Evolutionary conservation across 2,329 filamentous ascomycete genomes (phyloP), one percentile per base, ranked within the genome.

Genomic region (Trichoderma harzianum): DNA sequence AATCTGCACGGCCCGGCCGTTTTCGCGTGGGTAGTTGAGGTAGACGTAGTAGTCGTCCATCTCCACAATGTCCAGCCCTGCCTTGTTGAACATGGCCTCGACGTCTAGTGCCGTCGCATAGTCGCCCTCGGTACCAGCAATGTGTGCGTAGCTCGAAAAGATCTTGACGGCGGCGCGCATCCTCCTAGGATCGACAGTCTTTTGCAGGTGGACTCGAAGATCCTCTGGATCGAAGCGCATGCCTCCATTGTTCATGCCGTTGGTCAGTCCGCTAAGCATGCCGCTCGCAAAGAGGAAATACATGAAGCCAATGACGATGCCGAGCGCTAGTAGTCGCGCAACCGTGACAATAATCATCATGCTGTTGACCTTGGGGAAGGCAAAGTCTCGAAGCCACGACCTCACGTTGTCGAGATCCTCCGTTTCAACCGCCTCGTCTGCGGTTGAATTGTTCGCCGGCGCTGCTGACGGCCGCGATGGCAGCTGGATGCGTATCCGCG

Each of bases 111-210:
- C 95, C 69, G 97, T 86, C 60, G 92, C 93, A 77, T 92, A 94
- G 82, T 97, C 95, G 62, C 96, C 96, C 83, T 97, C 92, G 3
- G 94, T 97, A n/a, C 96, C 96, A 2, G 94, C 96, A 74, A 98
- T 87, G 81, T 98, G 96, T 73, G 96, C 93, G 79, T 93, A 97
- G 70, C 88, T 88, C 5, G 94, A 95, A 74, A 95, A 90, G 78
- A 95, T 92, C 77, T 88, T 85, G 72, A 97, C 83, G 72, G 93
- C 92, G 53, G 93, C 90, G 74, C 90, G 88, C 79, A 96, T 92
- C 65, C 87, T 86, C 72, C 86, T 86, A 69, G 89, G 85, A 77
- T 97, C 91, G 75, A 97, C 88, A 76, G 89, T 90, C 63, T 86
- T 85, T 80, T 96, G 90, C 30, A 97, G 87, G 81, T 92, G 93